A percentile compares a stretch with the other conserved stretches of the same genome.
Evolutionary conservation across 257 asterid species (phyloP).

Genomic region (Capsicum pubescens): DNA sequence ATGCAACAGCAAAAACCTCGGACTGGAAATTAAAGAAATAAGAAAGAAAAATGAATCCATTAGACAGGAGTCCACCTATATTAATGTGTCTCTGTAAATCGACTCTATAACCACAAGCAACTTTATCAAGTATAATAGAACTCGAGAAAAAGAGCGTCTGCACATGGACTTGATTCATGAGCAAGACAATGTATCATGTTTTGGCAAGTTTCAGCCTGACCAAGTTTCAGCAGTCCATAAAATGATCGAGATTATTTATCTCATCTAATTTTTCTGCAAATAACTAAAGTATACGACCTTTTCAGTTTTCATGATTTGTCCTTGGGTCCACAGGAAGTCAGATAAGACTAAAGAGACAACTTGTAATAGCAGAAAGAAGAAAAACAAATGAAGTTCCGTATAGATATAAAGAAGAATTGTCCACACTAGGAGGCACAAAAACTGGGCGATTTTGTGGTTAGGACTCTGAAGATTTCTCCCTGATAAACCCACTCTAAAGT

Average conservation of each 20-base stretch:
- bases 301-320: not conserved
- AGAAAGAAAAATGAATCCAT: slow-evolving; percentile 11
- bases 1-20: slow-evolving; percentile 96
- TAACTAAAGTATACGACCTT: not conserved
- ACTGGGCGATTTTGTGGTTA: not conserved
- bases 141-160: not conserved
- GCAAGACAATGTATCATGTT: not conserved
- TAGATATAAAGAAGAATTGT: not conserved
- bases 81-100: too few species aligned
- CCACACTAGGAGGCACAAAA: not conserved
- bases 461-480: not conserved
- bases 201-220: not conserved
- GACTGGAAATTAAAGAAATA: slow-evolving; percentile 53
- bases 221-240: not conserved
- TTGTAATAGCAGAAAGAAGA: not conserved
- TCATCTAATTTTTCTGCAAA: not conserved
- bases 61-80: not conserved
- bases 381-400: not conserved
- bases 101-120: not conserved
- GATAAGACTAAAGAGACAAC: not conserved
- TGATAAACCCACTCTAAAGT: not conserved
- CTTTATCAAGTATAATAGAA: not conserved
- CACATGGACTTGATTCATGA: not conserved
- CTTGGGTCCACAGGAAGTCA: not conserved
- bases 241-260: not conserved